Base-by-base conservation (phyloP, 768 basidiomycete species). In the Mycena amicta region DNA sequence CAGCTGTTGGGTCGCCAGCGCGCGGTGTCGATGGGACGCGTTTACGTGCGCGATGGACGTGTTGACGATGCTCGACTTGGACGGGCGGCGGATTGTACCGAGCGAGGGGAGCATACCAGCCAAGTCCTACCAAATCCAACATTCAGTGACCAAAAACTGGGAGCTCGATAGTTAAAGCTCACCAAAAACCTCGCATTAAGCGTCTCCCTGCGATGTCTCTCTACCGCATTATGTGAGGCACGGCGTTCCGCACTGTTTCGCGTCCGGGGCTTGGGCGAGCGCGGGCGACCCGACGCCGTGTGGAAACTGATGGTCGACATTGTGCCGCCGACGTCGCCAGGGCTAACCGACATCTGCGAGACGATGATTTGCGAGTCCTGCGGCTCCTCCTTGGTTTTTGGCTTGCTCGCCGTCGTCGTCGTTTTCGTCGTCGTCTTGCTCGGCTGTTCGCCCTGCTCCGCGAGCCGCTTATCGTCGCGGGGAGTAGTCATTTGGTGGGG, bases 191-290 rank as follows among this genome's bases (percentile, higher is more conserved):
- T 80, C 40, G 83, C 78, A 70, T 92, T 92, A 49, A 92, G 74
- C 33, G 84, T 86, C 73, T 92, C 90, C 37, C 90, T 76, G 31
- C 90, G 80, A 60, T 83, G 83, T 53, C 91, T 78, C 75, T 92
- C 91, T 46, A 91, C 87, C 40, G 91, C 90, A 67, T 92, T 92
- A 75, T 92, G 90, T 33, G 86, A 86, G 2, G 88, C 87, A 46
- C 90, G 77, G 71, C 90, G 87, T 70, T 90, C 90, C 37, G 89
- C 90, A 58, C 87, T 91, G 71, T 88, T 90, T 55, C 56, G 60
- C 27, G 22, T 28, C 8, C 27, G 23, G 26, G 47, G 47, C 27
- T 49, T 49, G 6, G 47, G 47, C 47, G 47, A 49, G 25, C 6
- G 22, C 47, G 47, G 47, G 6, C 13, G 22, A 11, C 47, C 47